A percentile compares a stretch with the other conserved stretches of the same genome.
phyloP scores from a whole-genome alignment of 805 yeast genomes.

The Monosporozyma siamensis region DNA sequence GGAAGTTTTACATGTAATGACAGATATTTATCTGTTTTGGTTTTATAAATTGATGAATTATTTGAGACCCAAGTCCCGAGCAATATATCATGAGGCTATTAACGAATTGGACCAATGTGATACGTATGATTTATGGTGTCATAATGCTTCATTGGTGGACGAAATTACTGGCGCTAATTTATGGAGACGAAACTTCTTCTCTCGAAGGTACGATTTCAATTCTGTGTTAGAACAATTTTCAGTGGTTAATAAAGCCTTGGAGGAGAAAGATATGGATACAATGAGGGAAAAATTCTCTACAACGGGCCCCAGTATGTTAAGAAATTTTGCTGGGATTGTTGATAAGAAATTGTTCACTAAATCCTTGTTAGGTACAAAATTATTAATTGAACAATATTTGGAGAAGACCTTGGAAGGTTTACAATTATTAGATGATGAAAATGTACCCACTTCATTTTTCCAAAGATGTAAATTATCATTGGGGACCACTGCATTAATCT shows the following conservation, averaged over 20 bases:
- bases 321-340: constrained; percentile 89
- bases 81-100: constrained; percentile 34
- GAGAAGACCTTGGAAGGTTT: constrained; percentile 74
- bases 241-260: constrained; percentile 51
- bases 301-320: constrained; percentile 55
- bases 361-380: constrained; percentile 81
- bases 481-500: constrained; percentile 81
- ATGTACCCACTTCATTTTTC: constrained; percentile 66
- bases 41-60: constrained; percentile 18
- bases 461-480: constrained; percentile 76
- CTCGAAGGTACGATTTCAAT: constrained; percentile 73
- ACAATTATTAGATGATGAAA: constrained; percentile 40
- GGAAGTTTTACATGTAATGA: constrained; percentile 32
- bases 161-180: constrained; percentile 43
- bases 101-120: constrained; percentile 42
- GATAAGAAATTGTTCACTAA: constrained; percentile 70
- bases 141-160: constrained; percentile 41
- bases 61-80: constrained; percentile 25
- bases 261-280: constrained; percentile 41
- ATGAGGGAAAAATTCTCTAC: constrained; percentile 61
- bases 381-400: constrained; percentile 54
- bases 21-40: constrained; percentile 39
- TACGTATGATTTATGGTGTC: constrained; percentile 65
- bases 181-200: constrained; percentile 79
- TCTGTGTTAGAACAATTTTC: constrained; percentile 68